Conservation (phyloP, 2,329 filamentous ascomycete genomes). For the Escovopsis weberi region DNA sequence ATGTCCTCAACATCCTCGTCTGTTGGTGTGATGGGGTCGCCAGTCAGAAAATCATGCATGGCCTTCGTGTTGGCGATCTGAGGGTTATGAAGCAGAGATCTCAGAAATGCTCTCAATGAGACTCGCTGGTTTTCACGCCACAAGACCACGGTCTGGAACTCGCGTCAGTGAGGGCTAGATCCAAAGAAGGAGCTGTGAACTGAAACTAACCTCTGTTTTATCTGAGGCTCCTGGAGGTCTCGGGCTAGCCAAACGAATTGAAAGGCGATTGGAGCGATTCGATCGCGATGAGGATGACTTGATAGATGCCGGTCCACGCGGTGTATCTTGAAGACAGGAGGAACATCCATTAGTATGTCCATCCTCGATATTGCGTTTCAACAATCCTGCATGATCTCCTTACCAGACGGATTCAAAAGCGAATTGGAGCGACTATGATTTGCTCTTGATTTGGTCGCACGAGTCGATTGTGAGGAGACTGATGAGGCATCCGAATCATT, state of each 20-base stretch:
- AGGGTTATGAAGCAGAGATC: conserved; percentile 70
- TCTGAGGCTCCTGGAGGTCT: conserved; percentile 9
- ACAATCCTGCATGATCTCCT: neutral
- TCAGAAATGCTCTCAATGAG: conserved; percentile 80
- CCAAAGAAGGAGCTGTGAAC: neutral
- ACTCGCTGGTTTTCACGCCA: conserved; percentile 85
- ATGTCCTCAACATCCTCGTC: conserved; percentile 81
- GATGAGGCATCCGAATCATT: conserved; percentile 66
- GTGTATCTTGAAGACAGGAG: neutral
- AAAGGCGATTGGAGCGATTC: conserved; percentile 13
- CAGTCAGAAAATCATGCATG: conserved; percentile 70
- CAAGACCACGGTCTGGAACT: conserved; percentile 39
- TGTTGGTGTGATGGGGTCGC: conserved; percentile 55
- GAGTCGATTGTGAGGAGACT: conserved; percentile 64
- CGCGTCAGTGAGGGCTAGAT: conserved; percentile 11
- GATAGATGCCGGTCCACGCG: conserved; percentile 13
- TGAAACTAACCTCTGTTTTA: conserved; percentile 13
- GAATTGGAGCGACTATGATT: conserved; percentile 8
- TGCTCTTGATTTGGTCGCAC: conserved; percentile 30
- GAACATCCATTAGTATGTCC: too few relatives aligned
- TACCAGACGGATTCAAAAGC: conserved; percentile 17
- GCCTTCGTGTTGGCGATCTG: conserved; percentile 71
- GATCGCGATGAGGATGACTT: conserved; percentile 20
- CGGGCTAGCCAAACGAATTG: conserved; percentile 19
- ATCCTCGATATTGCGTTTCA: neutral